Conservation (phyloP, 495 filamentous ascomycete genomes). For the Lasiosphaeriaceae sp. region DNA sequence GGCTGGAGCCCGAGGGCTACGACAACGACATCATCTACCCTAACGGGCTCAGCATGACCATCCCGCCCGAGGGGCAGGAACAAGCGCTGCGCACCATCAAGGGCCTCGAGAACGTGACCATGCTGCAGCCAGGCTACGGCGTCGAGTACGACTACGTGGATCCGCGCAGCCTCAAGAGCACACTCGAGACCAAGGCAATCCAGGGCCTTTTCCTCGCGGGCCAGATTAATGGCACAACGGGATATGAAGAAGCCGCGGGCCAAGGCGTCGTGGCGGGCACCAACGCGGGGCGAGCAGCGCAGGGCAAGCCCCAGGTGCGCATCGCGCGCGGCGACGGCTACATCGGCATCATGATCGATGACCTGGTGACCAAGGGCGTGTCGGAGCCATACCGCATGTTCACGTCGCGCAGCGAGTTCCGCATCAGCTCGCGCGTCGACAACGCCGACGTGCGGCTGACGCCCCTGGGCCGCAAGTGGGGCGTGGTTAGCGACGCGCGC, state of each 20-base stretch:
- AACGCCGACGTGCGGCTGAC: constrained; percentile 92
- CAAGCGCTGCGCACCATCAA: constrained; percentile 76
- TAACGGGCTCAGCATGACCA: constrained; percentile 95
- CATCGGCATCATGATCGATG: constrained; percentile 98
- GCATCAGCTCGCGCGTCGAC: constrained; percentile 84
- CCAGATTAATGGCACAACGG: constrained; percentile 97
- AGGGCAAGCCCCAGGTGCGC: constrained; percentile 56
- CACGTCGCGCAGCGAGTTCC: constrained; percentile 91
- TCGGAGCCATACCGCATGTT: constrained; percentile 99
- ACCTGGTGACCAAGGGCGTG: constrained; percentile 95
- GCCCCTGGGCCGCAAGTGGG: constrained; percentile 66
- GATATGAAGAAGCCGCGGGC: constrained; percentile 94
- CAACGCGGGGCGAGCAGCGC: constrained; percentile 81
- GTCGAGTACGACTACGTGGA: constrained; percentile 99
- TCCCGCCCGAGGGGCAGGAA: constrained; percentile 81
- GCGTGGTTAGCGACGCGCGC: constrained; percentile 72
- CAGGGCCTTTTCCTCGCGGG: constrained; percentile 87
- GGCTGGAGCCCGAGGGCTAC: constrained; percentile 96
- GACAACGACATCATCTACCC: constrained; percentile 89
- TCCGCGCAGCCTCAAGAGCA: constrained; percentile 77
- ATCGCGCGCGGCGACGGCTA: constrained; percentile 86
- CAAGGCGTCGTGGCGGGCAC: constrained; percentile 91
- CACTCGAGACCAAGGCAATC: constrained; percentile 92
- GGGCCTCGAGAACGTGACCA: constrained; percentile 83
- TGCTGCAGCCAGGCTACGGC: constrained; percentile 96